These are phyloP conservation scores for Paecilomyces dactylethromorphus DNA, from an alignment of 2,329 filamentous ascomycete genomes.

Conservation along the genomic window DNA sequence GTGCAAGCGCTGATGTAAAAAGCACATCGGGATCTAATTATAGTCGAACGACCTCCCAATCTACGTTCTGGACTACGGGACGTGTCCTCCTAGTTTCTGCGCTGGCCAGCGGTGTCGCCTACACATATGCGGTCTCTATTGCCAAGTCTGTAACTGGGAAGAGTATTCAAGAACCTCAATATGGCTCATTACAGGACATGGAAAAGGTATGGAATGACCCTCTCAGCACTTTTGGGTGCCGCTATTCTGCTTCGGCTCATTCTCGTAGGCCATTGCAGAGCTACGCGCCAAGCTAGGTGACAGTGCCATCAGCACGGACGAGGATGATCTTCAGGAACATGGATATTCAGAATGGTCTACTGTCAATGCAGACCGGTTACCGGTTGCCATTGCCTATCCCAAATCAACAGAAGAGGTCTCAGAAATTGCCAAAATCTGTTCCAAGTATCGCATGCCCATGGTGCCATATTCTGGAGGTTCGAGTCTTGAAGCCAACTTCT, in stretches of 20 bases:
- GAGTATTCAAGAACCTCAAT: conserved; percentile 20
- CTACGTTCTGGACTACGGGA: conserved; percentile 39
- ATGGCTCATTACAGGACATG: conserved; percentile 33
- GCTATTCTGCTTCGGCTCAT: not conserved
- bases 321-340: conserved; percentile 57
- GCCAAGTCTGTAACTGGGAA: conserved; percentile 9
- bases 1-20: not conserved
- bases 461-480: conserved; percentile 82
- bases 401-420: conserved; percentile 59
- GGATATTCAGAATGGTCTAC: conserved; percentile 67
- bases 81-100: conserved; percentile 43
- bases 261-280: conserved; percentile 49
- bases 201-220: conserved; percentile 24
- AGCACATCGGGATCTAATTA: conserved; percentile 4
- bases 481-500: conserved; percentile 84
- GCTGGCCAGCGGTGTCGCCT: conserved; percentile 47
- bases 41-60: not conserved
- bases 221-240: not conserved
- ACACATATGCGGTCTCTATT: conserved; percentile 42
- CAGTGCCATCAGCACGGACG: conserved; percentile 57
- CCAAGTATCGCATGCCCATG: conserved; percentile 74
- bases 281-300: conserved; percentile 48
- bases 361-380: conserved; percentile 57
- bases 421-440: conserved; percentile 62
- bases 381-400: conserved; percentile 61